These are phyloP conservation scores for Phytophthora uliginosa DNA, from an alignment of 352 stramenopile species.

Conservation along the genomic window DNA sequence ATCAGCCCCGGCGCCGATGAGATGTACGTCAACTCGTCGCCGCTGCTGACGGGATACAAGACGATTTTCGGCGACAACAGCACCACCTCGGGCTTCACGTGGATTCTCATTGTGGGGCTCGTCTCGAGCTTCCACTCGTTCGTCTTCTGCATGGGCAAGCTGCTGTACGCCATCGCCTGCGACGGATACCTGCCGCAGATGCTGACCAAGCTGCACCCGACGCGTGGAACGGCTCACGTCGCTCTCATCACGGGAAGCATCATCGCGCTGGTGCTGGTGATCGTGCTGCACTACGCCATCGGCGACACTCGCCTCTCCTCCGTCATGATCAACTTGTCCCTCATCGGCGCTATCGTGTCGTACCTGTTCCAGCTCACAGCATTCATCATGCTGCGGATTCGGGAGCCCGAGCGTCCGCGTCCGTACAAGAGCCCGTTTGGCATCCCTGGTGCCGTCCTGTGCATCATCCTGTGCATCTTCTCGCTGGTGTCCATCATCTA, in stretches of 20 bases:
- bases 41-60: constrained; percentile 65
- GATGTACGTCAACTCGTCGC: constrained; percentile 48
- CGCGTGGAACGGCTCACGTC: constrained; percentile 49
- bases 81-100: constrained; percentile 65
- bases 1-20: constrained; percentile 54
- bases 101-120: constrained; percentile 61
- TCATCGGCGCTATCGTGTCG: constrained; percentile 67
- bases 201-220: constrained; percentile 55
- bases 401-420: constrained; percentile 51
- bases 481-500: constrained; percentile 39
- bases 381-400: constrained; percentile 59
- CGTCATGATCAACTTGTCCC: constrained; percentile 71
- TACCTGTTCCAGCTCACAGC: constrained; percentile 63
- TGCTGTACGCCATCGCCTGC: constrained; percentile 66
- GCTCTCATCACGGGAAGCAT: constrained; percentile 52
- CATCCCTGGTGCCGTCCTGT: constrained; percentile 50
- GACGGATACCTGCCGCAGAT: constrained; percentile 64
- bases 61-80: constrained; percentile 71
- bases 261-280: constrained; percentile 46
- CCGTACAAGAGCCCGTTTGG: constrained; percentile 65
- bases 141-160: constrained; percentile 72
- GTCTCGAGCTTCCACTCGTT: constrained; percentile 75
- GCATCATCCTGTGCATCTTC: constrained; percentile 51
- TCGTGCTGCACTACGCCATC: constrained; percentile 63
- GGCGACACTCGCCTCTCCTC: constrained; percentile 59